phyloP scores from a whole-genome alignment of 2,329 filamentous ascomycete genomes.

The Pseudogymnoascus sp. region DNA sequence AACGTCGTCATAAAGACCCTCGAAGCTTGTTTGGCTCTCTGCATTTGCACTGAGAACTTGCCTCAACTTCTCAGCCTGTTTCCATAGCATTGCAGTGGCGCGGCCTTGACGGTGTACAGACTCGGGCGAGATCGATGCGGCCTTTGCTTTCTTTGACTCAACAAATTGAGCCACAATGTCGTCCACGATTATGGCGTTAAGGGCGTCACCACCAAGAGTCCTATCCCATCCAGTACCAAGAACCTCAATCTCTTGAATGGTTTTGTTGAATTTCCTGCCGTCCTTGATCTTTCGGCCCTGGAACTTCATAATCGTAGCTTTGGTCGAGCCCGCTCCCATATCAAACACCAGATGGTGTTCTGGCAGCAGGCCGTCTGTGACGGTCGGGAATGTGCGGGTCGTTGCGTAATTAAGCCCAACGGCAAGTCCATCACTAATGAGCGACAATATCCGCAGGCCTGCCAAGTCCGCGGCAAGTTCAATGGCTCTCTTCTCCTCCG shows the following conservation, averaged over 20 bases:
- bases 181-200: slow-evolving; percentile 82
- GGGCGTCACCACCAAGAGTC: slow-evolving; percentile 77
- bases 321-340: slow-evolving; percentile 94
- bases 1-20: slow-evolving; percentile 82
- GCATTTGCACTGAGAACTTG: slow-evolving; percentile 91
- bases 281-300: slow-evolving; percentile 87
- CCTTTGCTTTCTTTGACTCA: slow-evolving; percentile 58
- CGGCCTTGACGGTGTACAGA: slow-evolving; percentile 69
- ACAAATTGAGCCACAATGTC: slow-evolving; percentile 80
- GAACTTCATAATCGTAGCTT: slow-evolving; percentile 81
- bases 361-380: slow-evolving; percentile 73
- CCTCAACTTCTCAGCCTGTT: slow-evolving; percentile 78
- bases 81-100: slow-evolving; percentile 81
- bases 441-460: slow-evolving; percentile 72
- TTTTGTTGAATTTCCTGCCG: slow-evolving; percentile 89
- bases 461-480: slow-evolving; percentile 79
- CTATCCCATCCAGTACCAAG: slow-evolving; percentile 82
- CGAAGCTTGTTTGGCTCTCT: slow-evolving; percentile 71
- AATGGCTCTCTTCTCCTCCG: slow-evolving; percentile 81
- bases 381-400: slow-evolving; percentile 75
- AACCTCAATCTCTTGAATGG: slow-evolving; percentile 87
- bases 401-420: slow-evolving; percentile 96
- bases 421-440: slow-evolving; percentile 83
- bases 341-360: slow-evolving; percentile 93
- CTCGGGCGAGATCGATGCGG: slow-evolving; percentile 50